A percentile compares a stretch with the other conserved stretches of the same genome.
These are phyloP conservation scores for Phyllosticta ampelicida DNA, from an alignment of 2,329 filamentous ascomycete species.

Conservation along the genomic window DNA sequence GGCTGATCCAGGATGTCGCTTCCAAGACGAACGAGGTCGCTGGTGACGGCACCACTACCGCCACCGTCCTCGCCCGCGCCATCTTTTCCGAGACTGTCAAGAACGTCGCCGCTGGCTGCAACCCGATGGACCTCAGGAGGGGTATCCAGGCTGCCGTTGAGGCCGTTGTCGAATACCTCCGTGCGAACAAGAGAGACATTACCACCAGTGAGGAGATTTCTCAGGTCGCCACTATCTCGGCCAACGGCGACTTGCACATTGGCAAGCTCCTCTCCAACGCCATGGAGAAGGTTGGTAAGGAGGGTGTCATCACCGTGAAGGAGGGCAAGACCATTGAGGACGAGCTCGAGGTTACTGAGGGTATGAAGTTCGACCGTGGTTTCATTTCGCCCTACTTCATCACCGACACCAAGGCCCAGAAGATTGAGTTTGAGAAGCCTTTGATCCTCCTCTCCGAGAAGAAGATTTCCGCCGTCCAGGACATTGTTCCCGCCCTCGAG, in stretches of 20 bases:
- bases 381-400: slow-evolving; percentile 99
- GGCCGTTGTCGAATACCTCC: slow-evolving; percentile 85
- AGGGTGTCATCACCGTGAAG: slow-evolving; percentile 99
- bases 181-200: slow-evolving; percentile 94
- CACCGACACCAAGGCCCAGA: slow-evolving; percentile 95
- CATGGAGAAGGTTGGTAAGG: slow-evolving; percentile 99
- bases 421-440: slow-evolving; percentile 99
- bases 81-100: slow-evolving; percentile 99
- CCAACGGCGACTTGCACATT: slow-evolving; percentile 93
- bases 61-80: slow-evolving; percentile 89
- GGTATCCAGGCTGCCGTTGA: slow-evolving; percentile 96
- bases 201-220: slow-evolving; percentile 95
- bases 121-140: slow-evolving; percentile 96
- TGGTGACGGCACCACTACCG: slow-evolving; percentile 96
- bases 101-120: slow-evolving; percentile 98
- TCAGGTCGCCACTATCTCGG: slow-evolving; percentile 95
- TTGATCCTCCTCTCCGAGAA: slow-evolving; percentile 98
- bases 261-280: slow-evolving; percentile 92
- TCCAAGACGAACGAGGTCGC: slow-evolving; percentile 99
- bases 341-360: slow-evolving; percentile 97
- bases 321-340: slow-evolving; percentile 98
- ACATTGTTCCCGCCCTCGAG: slow-evolving; percentile 96
- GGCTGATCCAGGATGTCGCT: slow-evolving; percentile 92
- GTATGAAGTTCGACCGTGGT: slow-evolving; percentile 99
- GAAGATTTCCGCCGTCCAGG: slow-evolving; percentile 99